These are phyloP conservation scores for Zoysia pacifica DNA, from an alignment of 176 grass and related monocot genomes.

Conservation along the genomic window DNA sequence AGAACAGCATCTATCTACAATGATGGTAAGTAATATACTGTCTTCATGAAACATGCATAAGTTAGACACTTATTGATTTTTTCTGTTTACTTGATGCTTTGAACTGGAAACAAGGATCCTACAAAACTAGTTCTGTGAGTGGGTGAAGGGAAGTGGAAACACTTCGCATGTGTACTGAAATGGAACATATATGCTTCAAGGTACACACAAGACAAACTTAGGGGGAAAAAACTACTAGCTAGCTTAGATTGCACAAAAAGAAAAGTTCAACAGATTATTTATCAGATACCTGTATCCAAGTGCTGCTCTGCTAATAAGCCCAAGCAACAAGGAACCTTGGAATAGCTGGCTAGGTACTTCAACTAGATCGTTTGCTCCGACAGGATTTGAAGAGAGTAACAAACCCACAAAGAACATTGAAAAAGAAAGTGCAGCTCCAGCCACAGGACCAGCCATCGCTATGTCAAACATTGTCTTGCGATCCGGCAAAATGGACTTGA, in stretches of 20 bases:
- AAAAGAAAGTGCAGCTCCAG: slow-evolving; percentile 91
- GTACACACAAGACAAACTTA: slow-evolving; percentile 1
- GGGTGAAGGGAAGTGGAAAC: neutral
- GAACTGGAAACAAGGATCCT: neutral
- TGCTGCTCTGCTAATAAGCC: slow-evolving; percentile 88
- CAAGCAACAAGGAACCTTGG: slow-evolving; percentile 96
- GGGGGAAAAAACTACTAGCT: neutral
- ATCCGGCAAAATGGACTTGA: slow-evolving; percentile 97
- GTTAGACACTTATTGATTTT: slow-evolving; percentile 10
- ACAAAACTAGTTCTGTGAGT: neutral
- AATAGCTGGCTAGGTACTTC: slow-evolving; percentile 94
- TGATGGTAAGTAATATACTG: slow-evolving; percentile 6
- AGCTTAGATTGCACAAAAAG: slow-evolving; percentile 17
- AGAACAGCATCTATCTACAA: neutral
- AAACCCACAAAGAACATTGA: slow-evolving; percentile 98
- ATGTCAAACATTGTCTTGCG: slow-evolving; percentile 90
- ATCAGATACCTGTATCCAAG: slow-evolving; percentile 81
- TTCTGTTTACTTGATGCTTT: slow-evolving; percentile 13
- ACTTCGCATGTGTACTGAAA: slow-evolving; percentile 10
- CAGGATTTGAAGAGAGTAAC: slow-evolving; percentile 78
- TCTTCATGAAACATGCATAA: slow-evolving; percentile 18
- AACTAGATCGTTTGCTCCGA: slow-evolving; percentile 80
- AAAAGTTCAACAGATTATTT: slow-evolving; percentile 10
- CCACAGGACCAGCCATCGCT: slow-evolving; percentile 84
- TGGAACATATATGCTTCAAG: neutral